phyloP scores from a whole-genome alignment of 2,329 filamentous ascomycete genomes.

The Tympanopsis confertula region DNA sequence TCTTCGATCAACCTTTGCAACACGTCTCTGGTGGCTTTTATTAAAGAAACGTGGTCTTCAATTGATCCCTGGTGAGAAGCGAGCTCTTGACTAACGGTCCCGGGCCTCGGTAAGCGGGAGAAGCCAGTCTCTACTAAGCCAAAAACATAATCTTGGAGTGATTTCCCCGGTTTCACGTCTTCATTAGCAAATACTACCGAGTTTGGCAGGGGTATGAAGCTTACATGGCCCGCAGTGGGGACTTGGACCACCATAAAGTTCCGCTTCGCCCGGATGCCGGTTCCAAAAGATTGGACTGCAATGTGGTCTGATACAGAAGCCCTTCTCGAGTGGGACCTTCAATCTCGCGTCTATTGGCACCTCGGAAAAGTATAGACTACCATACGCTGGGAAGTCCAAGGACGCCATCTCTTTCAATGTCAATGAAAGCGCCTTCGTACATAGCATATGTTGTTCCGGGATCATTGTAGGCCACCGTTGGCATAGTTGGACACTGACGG shows the following conservation, averaged over 20 bases:
- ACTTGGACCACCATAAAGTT: neutral
- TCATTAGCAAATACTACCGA: neutral
- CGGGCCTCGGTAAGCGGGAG: conserved; percentile 2
- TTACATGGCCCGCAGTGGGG: neutral
- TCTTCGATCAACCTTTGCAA: conserved; percentile 2
- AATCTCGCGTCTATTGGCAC: neutral
- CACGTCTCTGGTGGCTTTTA: conserved; percentile 4
- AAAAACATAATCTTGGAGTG: neutral
- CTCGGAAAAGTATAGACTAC: conserved; percentile 1
- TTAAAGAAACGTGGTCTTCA: conserved; percentile 6
- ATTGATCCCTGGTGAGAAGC: conserved; percentile 6
- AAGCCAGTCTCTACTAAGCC: neutral
- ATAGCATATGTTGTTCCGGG: neutral
- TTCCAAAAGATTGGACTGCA: conserved; percentile 1
- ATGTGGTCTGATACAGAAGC: conserved; percentile 1
- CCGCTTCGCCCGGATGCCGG: neutral
- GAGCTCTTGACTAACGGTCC: neutral
- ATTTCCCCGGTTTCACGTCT: neutral
- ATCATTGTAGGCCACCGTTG: neutral
- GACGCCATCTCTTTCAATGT: conserved; percentile 4
- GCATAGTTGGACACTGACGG: neutral
- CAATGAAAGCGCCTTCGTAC: conserved; percentile 4
- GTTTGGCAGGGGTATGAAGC: neutral
- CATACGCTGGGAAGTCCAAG: conserved; percentile 1
- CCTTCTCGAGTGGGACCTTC: neutral